phyloP scores from a whole-genome alignment of 2,329 filamentous ascomycete genomes.

The Claviceps sp. region DNA sequence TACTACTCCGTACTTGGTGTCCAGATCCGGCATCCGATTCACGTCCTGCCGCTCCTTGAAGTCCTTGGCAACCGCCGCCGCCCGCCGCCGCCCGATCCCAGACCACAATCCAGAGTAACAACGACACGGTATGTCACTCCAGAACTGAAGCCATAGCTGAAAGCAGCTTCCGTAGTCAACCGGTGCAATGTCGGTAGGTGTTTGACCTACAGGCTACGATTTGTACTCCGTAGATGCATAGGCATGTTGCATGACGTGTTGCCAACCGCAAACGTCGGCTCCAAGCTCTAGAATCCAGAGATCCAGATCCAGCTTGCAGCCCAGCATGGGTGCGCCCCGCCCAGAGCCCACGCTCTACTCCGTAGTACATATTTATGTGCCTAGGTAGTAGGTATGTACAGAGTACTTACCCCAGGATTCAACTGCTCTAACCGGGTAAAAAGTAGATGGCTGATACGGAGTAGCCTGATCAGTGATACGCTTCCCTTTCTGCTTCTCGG shows the following conservation, averaged over 20 bases:
- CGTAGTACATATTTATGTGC: too few relatives aligned
- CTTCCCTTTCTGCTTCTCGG: too few relatives aligned
- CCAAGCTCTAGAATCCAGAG: neutral
- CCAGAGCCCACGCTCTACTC: too few relatives aligned
- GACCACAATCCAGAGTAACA: neutral
- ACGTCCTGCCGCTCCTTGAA: neutral
- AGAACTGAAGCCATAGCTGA: neutral
- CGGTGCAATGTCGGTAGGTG: too few relatives aligned
- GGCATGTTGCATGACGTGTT: neutral
- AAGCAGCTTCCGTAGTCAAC: neutral
- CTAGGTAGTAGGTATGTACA: too few relatives aligned
- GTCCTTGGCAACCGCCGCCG: neutral
- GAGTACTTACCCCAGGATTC: neutral
- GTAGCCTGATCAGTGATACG: too few relatives aligned
- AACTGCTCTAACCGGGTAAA: too few relatives aligned
- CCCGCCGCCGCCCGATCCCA: neutral
- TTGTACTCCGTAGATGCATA: too few relatives aligned
- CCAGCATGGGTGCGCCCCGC: neutral
- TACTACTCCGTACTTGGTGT: slow-evolving; percentile 4
- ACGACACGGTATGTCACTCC: too few relatives aligned
- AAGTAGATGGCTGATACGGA: too few relatives aligned
- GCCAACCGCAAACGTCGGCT: neutral
- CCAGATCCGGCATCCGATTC: slow-evolving; percentile 2
- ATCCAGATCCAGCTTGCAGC: neutral
- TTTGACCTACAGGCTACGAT: too few relatives aligned